Base-by-base conservation (phyloP, 305 asterid genomes). In the Ilex paraguariensis region DNA sequence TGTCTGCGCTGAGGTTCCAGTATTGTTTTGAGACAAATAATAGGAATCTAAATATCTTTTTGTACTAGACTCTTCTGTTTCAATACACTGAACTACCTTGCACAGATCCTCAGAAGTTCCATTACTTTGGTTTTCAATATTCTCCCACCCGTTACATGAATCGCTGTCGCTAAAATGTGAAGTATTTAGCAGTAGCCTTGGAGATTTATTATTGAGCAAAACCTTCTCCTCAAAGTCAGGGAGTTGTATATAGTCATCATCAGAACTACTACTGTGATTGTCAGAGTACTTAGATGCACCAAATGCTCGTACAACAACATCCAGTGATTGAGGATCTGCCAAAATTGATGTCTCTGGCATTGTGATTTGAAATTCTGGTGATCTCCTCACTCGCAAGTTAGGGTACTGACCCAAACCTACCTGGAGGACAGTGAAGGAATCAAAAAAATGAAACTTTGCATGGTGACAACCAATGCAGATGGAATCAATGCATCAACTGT, bases 31-130 rank as follows among this genome's bases (percentile, higher is more conserved):
- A 57, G 70, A 66, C 28, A 69, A 52, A 53, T 58, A 65, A 61
- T 64, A 59, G 66, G 76, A 57, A 59, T 72, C 84, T 11, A 49
- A 52, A 28, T 76, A 62, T 54, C 57, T 75, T 62, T 63, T 67
- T 63, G 62, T 68, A 58, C 82, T 74, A 57, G 61, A 69, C 30
- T 85, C 88, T 74, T 75, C 84, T 28, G 76, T 39, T 70, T 89
- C 95, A 13, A 90, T 74, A 79, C 95, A 87, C 70, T 85, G 88
- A 58, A 93, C 97, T 65, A 83, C 99, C 73, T 79, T 79, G 79
- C 91, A 88, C 51, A 76, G 65, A 72, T 94, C 95, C 74, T 90
- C 96, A 4, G 90, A 85, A 12, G 84, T 56, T 56, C 72, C 85
- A 44, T 70, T 68, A 51, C 99, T 94, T 70, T 77, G 86, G 64